Conservation (phyloP, 306 rosid species). For the Vicia sativa region DNA sequence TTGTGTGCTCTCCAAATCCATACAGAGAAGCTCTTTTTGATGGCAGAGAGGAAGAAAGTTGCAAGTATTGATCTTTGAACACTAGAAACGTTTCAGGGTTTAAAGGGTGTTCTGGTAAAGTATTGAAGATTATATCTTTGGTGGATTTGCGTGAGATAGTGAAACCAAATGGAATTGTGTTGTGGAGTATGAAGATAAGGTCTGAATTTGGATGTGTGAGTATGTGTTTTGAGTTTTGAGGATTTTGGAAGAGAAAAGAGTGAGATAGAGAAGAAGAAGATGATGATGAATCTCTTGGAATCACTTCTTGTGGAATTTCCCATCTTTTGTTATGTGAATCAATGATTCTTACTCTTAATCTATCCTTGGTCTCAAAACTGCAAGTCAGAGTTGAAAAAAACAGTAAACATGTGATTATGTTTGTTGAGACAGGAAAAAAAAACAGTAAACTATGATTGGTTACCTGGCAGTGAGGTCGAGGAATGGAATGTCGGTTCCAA, state of each 20-base stretch:
- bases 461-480: slow-evolving; percentile 72
- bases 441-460: background rate
- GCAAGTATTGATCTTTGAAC: slow-evolving; percentile 78
- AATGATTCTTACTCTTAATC: slow-evolving; percentile 61
- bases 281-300: slow-evolving; percentile 42
- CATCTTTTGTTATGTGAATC: slow-evolving; percentile 60
- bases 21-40: slow-evolving; percentile 53
- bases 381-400: slow-evolving; percentile 1
- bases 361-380: slow-evolving; percentile 61
- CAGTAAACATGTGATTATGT: background rate
- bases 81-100: slow-evolving; percentile 51
- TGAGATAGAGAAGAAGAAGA: background rate
- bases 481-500: slow-evolving; percentile 64
- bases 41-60: slow-evolving; percentile 72
- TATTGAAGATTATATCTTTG: slow-evolving; percentile 57
- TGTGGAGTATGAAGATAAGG: slow-evolving; percentile 59
- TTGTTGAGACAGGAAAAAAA: background rate
- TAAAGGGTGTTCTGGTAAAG: slow-evolving; percentile 44
- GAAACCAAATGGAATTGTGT: slow-evolving; percentile 78
- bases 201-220: slow-evolving; percentile 58
- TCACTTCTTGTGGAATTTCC: slow-evolving; percentile 67
- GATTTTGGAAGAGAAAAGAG: background rate
- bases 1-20: slow-evolving; percentile 83
- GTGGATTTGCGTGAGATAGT: slow-evolving; percentile 62
- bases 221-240: background rate